A percentile compares a stretch with the other conserved stretches of the same genome.
These are phyloP conservation scores for Fistulina hepatica DNA, from an alignment of 1,284 basidiomycete genomes.

Conservation along the genomic window DNA sequence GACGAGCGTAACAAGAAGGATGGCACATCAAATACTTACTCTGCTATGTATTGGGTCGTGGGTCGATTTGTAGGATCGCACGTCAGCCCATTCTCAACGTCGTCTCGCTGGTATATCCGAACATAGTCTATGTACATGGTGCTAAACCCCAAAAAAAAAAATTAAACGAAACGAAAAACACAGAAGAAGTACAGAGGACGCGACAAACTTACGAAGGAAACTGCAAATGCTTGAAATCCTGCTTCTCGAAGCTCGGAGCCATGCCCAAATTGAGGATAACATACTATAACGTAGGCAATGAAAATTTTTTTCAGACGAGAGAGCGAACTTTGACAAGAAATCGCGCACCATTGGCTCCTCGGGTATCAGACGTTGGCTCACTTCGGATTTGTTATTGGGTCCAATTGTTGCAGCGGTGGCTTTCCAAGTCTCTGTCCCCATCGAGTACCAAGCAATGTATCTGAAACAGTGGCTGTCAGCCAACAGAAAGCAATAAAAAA, in stretches of 20 bases:
- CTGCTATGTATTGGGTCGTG: constrained; percentile 32
- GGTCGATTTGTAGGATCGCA: constrained; percentile 39
- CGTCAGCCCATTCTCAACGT: constrained; percentile 28
- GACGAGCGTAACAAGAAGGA: constrained; percentile 4
- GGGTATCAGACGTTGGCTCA: constrained; percentile 46
- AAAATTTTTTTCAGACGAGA: constrained; percentile 6
- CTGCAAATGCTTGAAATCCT: constrained; percentile 38
- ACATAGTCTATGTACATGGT: constrained; percentile 55
- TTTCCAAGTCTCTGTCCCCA: constrained; percentile 45
- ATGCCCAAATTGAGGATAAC: constrained; percentile 50
- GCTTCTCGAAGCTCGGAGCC: constrained; percentile 41
- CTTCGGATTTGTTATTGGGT: constrained; percentile 33
- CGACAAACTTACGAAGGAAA: constrained; percentile 34
- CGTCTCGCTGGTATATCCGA: constrained; percentile 46
- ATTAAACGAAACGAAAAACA: neutral
- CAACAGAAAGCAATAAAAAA: too few relatives aligned
- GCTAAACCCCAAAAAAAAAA: too few relatives aligned
- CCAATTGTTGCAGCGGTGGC: constrained; percentile 39
- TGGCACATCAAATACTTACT: constrained; percentile 21
- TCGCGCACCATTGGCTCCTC: constrained; percentile 43
- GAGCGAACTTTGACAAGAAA: neutral
- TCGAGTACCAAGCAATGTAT: constrained; percentile 50
- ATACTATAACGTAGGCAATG: constrained; percentile 30
- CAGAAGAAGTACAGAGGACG: constrained; percentile 1
- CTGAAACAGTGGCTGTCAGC: too few relatives aligned